Evolutionary conservation across 352 stramenopile species (phyloP), one percentile per base, ranked within the genome.

Genomic region (Globisporangium echinulatum): DNA sequence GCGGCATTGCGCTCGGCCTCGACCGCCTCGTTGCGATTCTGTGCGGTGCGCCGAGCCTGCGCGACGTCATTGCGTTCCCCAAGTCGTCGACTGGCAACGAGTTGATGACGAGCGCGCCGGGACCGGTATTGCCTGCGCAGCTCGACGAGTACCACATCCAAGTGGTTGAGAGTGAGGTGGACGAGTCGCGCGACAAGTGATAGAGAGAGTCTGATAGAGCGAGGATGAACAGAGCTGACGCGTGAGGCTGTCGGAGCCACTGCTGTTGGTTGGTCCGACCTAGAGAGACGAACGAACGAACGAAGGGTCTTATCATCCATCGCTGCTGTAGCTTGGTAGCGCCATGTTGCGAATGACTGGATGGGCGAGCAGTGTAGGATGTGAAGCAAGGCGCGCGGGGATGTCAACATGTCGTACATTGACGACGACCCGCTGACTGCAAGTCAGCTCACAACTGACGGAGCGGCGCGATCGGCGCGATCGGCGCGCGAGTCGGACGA

Each of bases 61-160:
- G 87, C 8, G 88, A 96, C 49, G 89, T 96, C 48, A 96, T 97
- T 51, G 87, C 89, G 39, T 97, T 97, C 64, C 89, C 89, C 0
- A 97, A 97, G 69, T 93, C 87, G 7, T 78, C 86, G 4, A 91
- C 82, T 7, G 89, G 88, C 36, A 88, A 93, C 47, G 88, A 96
- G 61, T 77, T 92, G 42, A 90, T 97, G 77, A 96, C 85, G 0
- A 90, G 77, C 37, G 75, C 86, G 1, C 88, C 88, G 1, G 80
- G 85, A 0, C 67, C 76, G 0, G 85, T 92, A 58, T 65, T 85
- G 42, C 66, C 70, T 13, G 69, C 85, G 52, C 85, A 92, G 59
- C 72, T 94, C 13, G 57, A 81, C 42, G 85, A 92, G 59, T 94
- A 94, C 54, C 79, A 94, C 65, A 85, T 92, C 56, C 64, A 85